Base-by-base conservation (phyloP, 164 flowering plant genomes). In the Magnolia sinica region DNA sequence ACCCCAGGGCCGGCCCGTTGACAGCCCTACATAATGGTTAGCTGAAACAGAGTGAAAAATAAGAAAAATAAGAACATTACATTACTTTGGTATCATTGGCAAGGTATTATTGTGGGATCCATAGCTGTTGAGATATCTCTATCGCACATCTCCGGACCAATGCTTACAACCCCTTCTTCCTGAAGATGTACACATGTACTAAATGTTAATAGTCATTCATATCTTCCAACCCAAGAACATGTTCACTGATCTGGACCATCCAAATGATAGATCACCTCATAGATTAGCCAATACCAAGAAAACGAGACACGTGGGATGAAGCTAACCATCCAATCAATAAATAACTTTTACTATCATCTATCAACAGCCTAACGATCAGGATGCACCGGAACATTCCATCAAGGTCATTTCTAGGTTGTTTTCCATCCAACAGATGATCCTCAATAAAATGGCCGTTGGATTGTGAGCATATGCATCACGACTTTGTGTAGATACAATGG, bases 41-140 rank as follows among this genome's bases (percentile, higher is more conserved):
- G 61, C 16, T 11, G 2, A 10, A 9, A 55, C 0, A 55, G 61
- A 3, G 61, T 55, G 61, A 11, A 16, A 55, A 55, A 55, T 3
- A 16, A 55, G 1, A 55, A 16, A 8, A 11, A 16, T 1, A 3
- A 55, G 13, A 37, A 37, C 45, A 37, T 37, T 37, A 55, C 61
- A 29, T 29, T 3, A 68, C 7, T 16, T 37, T 27, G 8, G 3
- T 29, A 22, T 77, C 61, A 73, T 24, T 83, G 74, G 70, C 98
- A 95, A 76, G 87, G 37, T 64, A 88, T 73, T 4, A 88, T 78
- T n/a, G 80, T 79, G 4, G 98, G 98, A 1, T 91, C 91, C 92
- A 95, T 74, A 9, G 98, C 82, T 6, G 77, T 76, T 19, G 91
- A 87, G 49, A 58, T 75, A 69, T 91, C 89, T 67, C 93, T 87